Percentiles rank a stretch among this genome's conserved stretches.
Evolutionary conservation across 208 protist species (phyloP).

Genomic region (Trypanosoma scelopori): DNA sequence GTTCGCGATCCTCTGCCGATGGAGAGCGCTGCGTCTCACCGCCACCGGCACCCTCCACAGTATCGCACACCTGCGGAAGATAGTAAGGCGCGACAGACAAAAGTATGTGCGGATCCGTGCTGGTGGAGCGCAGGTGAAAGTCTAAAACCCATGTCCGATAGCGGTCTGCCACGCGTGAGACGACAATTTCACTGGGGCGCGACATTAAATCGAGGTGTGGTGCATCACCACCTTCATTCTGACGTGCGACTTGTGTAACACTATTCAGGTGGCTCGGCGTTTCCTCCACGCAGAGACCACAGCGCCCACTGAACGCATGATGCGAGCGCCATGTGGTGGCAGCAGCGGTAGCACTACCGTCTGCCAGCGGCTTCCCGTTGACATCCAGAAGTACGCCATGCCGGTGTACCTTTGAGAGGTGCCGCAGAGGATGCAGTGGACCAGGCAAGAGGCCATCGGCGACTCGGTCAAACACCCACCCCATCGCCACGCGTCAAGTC

Average conservation of each 20-base stretch:
- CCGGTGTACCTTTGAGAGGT: constrained; percentile 8
- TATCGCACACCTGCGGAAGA: constrained; percentile 28
- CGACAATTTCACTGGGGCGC: not conserved
- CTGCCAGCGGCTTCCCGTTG: constrained; percentile 29
- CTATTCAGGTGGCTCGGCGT: not conserved
- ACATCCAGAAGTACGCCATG: constrained; percentile 5
- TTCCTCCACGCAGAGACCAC: constrained; percentile 15
- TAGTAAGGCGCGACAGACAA: constrained; percentile 74
- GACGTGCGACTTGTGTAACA: not conserved
- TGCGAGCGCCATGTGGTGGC: constrained; percentile 68
- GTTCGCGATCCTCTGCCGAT: constrained; percentile 39
- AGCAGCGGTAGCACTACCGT: not conserved
- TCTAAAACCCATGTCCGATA: constrained; percentile 53
- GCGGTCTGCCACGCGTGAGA: constrained; percentile 1
- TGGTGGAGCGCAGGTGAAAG: constrained; percentile 38
- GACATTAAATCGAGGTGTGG: not conserved
- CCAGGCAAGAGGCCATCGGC: constrained; percentile 32
- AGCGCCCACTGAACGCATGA: constrained; percentile 76
- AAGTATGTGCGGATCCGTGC: constrained; percentile 56
- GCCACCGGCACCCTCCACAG: not conserved
- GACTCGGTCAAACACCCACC: constrained; percentile 45
- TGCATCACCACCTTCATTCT: constrained; percentile 4
- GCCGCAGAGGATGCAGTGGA: not conserved
- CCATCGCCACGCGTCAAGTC: not conserved
- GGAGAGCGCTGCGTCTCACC: not conserved